Evolutionary conservation across 441 rosid genomes (phyloP), one percentile per base, ranked within the genome.

Genomic region (Flueggea neowawraea): DNA sequence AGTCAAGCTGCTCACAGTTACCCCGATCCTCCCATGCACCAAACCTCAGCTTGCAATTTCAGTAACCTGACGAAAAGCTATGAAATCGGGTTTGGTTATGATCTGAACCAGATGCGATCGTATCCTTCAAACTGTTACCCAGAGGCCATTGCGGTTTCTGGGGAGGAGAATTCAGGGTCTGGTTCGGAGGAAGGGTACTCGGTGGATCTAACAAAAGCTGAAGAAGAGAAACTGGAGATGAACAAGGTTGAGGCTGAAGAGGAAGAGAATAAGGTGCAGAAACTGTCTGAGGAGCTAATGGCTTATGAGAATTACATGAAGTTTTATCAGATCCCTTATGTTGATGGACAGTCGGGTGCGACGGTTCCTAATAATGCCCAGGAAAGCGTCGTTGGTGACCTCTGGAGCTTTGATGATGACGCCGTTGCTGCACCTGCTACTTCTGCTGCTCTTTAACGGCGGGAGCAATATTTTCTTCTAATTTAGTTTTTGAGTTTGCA

Each of bases 231-330:
- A 47, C 67, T 13, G 44, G 63, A 55, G 57, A 60, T 52, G 5
- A 28, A 52, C 32, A 55, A 64, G 12, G 65, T 39, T 61, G 66
- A 50, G 66, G 60, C 61, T 47, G 69, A 56, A 52, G 82, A 69
- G 63, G 83, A 68, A 61, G 74, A 78, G 49, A 74, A 59, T 51
- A 78, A 85, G 62, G 80, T 80, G 45, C 78, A 64, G 75, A 79
- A 71, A 61, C 71, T 83, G 47, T 76, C 91, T 4, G 90, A 88
- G 68, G 93, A 90, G 70, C 78, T 90, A 17, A 74, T 81, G 81
- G 94, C 84, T 4, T 90, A 75, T 44, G 94, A 90, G 70, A 74
- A 79, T 63, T 82, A 67, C 75, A 90, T 90, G 91, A 84, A 74
- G 73, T 79, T 84, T 49, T 88, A 86, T 75, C 84, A 88, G 76